Conservation (phyloP, 345 rosid genomes). For the Rhodomyrtus tomentosa region DNA sequence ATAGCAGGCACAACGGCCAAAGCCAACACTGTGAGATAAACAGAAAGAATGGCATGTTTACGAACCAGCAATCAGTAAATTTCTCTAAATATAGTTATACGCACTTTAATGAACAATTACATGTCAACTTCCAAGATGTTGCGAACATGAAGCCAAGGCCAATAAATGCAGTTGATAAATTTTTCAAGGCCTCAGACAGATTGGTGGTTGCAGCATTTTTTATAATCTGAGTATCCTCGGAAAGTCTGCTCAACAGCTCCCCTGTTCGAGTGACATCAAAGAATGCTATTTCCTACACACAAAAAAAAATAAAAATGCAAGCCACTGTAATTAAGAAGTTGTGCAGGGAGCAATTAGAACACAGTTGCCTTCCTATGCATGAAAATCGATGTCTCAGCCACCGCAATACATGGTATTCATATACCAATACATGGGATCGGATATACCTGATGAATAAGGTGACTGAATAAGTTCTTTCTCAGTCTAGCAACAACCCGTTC, state of each 20-base stretch:
- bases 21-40: slow-evolving; percentile 51
- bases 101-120: slow-evolving; percentile 6
- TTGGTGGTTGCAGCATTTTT: slow-evolving; percentile 44
- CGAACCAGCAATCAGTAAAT: neutral
- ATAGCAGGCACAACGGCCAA: slow-evolving; percentile 71
- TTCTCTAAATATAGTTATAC: neutral
- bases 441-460: slow-evolving; percentile 35
- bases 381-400: neutral
- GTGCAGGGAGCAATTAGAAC: neutral
- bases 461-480: slow-evolving; percentile 31
- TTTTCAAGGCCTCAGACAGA: slow-evolving; percentile 41
- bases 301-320: too few relatives aligned
- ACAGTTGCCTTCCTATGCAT: neutral
- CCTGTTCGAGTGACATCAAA: slow-evolving; percentile 40
- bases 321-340: neutral
- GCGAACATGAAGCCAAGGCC: slow-evolving; percentile 36
- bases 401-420: neutral
- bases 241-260: slow-evolving; percentile 40
- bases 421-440: neutral
- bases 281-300: slow-evolving; percentile 43
- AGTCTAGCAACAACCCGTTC: slow-evolving; percentile 43
- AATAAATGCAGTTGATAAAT: slow-evolving; percentile 25
- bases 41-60: neutral
- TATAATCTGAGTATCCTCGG: slow-evolving; percentile 43
- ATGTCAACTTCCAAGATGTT: slow-evolving; percentile 37